A percentile compares a stretch with the other conserved stretches of the same genome.
Evolutionary conservation across 1,284 basidiomycete genomes (phyloP).

Genomic region (Fomes fomentarius): DNA sequence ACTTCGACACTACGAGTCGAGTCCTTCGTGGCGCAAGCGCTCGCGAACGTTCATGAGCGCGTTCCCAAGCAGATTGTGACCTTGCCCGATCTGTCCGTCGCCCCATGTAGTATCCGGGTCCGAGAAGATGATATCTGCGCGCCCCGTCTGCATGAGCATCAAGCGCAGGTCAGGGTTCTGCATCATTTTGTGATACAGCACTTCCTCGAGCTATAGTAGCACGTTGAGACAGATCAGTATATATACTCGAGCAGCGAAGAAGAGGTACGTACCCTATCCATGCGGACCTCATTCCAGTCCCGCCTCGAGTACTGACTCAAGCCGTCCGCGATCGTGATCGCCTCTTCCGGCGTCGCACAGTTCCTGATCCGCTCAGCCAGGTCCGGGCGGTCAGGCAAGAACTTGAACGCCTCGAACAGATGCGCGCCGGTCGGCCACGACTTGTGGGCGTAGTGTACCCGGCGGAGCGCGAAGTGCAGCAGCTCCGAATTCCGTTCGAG

Average conservation of each 20-base stretch:
- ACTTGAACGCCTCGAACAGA: conserved; percentile 70
- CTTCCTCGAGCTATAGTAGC: conserved; percentile 58
- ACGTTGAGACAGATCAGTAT: background rate
- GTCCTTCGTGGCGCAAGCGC: conserved; percentile 39
- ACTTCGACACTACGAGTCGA: conserved; percentile 5
- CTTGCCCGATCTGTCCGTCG: conserved; percentile 48
- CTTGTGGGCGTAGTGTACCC: conserved; percentile 51
- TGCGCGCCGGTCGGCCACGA: conserved; percentile 67
- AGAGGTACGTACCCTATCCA: conserved; percentile 45
- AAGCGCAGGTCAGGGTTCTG: conserved; percentile 56
- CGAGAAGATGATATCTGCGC: conserved; percentile 50
- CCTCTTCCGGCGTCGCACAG: conserved; percentile 47
- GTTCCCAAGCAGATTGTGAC: conserved; percentile 61
- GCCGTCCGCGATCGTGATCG: conserved; percentile 49
- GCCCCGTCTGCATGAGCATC: conserved; percentile 51
- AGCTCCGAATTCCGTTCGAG: conserved; percentile 27
- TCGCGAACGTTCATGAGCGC: conserved; percentile 57
- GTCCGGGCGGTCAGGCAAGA: conserved; percentile 48
- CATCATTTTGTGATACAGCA: conserved; percentile 60
- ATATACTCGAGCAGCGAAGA: background rate
- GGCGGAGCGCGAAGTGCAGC: conserved; percentile 60
- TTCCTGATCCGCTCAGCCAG: conserved; percentile 56
- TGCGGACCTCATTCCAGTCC: conserved; percentile 57
- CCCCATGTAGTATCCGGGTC: conserved; percentile 64
- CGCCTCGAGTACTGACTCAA: conserved; percentile 41